Base-by-base conservation (phyloP, 805 yeast species). In the Ogataea zsoltii region DNA sequence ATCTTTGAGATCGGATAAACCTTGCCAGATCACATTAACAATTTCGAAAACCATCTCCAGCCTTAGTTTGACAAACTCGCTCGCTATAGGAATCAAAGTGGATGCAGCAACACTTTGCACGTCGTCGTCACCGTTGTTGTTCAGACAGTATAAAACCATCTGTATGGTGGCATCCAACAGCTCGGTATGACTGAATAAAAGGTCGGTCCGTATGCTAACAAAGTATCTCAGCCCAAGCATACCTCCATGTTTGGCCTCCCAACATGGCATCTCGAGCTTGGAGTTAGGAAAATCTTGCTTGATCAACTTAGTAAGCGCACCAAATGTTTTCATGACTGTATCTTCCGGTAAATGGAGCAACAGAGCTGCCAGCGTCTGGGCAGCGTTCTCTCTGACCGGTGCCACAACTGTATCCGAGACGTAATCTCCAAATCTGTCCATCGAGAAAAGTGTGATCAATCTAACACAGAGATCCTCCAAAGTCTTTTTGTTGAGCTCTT, bases 181-280 rank as follows among this genome's bases (percentile, higher is more conserved):
- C 13, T 80, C 73, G 2, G 80, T 75, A 42, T 79, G 76, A 11
- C 74, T 65, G 26, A 84, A 71, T 17, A 92, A 69, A n/a, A 90
- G 75, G 51, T 87, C 94, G 0, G 89, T 82, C 56, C 96, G 76
- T 3, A 92, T 89, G 48, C 96, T 85, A 10, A 92, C 99, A 55
- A 94, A 83, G 65, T 94, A 94, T 42, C 96, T 74, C 42, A 94
- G 71, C 0, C 98, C 99, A 11, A 94, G 76, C 83, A 94, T 82
- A 39, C 98, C 99, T 55, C 98, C 99, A 71, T 94, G 99, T 48
- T 94, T 87, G 2, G 97, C 98, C 62, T 95, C 97, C 99, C 99
- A 94, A 44, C 90, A 77, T 3, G 85, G 80, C 14, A 69, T 60
- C 35, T 75, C 69, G 11, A 71, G 64, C 1, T 71, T 80, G 17